Base-by-base conservation (phyloP, 768 basidiomycete species). In the Pisolithus marmoratus region DNA sequence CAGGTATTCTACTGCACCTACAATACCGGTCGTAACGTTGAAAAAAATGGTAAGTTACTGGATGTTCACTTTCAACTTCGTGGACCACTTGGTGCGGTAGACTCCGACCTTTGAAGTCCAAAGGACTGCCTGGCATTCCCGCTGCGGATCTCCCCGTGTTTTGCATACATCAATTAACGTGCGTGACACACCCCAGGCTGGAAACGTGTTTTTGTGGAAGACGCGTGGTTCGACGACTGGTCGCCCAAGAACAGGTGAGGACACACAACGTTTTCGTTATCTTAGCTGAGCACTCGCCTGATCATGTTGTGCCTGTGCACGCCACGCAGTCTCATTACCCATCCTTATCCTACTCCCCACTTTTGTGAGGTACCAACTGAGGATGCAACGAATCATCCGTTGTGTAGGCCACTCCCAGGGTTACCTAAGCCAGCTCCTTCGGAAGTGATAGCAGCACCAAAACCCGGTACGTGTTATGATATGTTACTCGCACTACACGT, bases 331-430 rank as follows among this genome's bases (percentile, higher is more conserved):
- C 40, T 60, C 2, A 70, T 73, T 36, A 56, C n/a, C 19, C 65
- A 40, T 23, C 76, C 78, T 2, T 78, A 79, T 49, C 78, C 76
- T 1, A 2, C 46, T 19, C 66, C 73, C 1, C 56, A 58, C 37
- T 70, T 64, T 38, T 79, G 76, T 52, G 66, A 67, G 0, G 54
- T 71, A 6, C 78, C 77, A 4, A 23, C 54, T 2, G 74, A 71
- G 53, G 72, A 74, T 49, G 56, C 47, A 24, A 78, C 74, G 4
- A 67, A 65, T 38, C 61, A 60, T 7, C 59, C 66, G 2, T 52
- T 77, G 46, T 78, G 78, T 40, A 70, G 76, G 9, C 74, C 74
- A 0, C 68, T 78, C n/a, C 78, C 76, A 1, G 60, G 66, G 6
- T 51, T 52, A 0, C 42, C 62, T 17, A 69, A 67, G 24, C 54